A percentile compares a stretch with the other conserved stretches of the same genome.
These are phyloP conservation scores for Apiotrichum sp. DNA, from an alignment of 1,284 basidiomycete genomes.

Conservation along the genomic window DNA sequence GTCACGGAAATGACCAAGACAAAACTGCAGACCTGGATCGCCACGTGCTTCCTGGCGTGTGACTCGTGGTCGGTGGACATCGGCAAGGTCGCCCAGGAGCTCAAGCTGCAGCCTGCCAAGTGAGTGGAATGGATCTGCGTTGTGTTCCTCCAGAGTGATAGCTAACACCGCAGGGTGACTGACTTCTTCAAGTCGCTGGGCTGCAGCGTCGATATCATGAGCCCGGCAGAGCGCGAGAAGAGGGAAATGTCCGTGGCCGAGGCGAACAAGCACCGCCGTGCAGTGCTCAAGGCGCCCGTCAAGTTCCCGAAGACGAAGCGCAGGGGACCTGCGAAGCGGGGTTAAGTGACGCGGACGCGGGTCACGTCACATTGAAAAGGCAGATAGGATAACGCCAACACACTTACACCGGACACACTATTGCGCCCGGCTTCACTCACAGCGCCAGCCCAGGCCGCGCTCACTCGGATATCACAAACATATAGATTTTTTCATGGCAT, in stretches of 20 bases:
- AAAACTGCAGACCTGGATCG: conserved; percentile 67
- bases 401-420: background rate
- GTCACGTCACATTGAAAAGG: background rate
- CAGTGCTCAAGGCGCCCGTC: conserved; percentile 65
- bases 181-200: conserved; percentile 52
- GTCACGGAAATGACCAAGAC: conserved; percentile 65
- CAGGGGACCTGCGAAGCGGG: conserved; percentile 41
- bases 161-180: conserved; percentile 28
- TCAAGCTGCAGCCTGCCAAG: conserved; percentile 60
- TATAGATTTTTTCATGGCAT: background rate
- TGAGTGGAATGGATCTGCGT: conserved; percentile 46
- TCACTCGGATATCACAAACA: background rate
- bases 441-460: background rate
- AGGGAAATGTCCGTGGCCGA: conserved; percentile 57
- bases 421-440: no score
- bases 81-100: conserved; percentile 61
- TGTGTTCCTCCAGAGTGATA: background rate
- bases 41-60: conserved; percentile 68
- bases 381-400: background rate
- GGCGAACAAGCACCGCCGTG: conserved; percentile 59
- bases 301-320: conserved; percentile 62
- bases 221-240: conserved; percentile 58
- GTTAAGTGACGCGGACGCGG: background rate
- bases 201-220: conserved; percentile 62
- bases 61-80: conserved; percentile 71